Conservation (phyloP, 2,329 filamentous ascomycete species). For the Furcasterigmium furcatum region DNA sequence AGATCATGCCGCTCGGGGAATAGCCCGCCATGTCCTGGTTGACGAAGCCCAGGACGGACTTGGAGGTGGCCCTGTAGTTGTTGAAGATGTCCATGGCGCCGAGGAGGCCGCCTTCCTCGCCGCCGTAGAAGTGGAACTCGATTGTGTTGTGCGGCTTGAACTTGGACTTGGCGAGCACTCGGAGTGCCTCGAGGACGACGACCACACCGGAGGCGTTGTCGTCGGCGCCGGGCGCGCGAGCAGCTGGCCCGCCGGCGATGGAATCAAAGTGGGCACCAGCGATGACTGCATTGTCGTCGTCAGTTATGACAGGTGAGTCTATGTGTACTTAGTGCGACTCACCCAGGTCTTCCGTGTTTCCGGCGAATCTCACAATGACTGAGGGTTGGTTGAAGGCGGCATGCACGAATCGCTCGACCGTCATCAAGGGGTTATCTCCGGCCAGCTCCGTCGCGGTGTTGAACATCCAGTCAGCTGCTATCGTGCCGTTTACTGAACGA, state of each 20-base stretch:
- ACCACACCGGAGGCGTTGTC: slow-evolving; percentile 46
- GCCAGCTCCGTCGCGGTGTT: slow-evolving; percentile 32
- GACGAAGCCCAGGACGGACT: slow-evolving; percentile 39
- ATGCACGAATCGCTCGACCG: slow-evolving; percentile 37
- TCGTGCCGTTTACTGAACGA: slow-evolving; percentile 33
- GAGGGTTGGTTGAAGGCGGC: slow-evolving; percentile 42
- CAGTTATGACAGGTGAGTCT: no score
- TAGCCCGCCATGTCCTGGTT: slow-evolving; percentile 50
- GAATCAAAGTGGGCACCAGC: slow-evolving; percentile 46
- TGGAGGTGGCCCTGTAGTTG: slow-evolving; percentile 30
- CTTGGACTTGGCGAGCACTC: slow-evolving; percentile 35
- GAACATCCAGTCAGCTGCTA: slow-evolving; percentile 39
- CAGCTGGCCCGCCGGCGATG: slow-evolving; percentile 33
- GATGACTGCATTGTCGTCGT: slow-evolving; percentile 26
- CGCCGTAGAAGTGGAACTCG: slow-evolving; percentile 51
- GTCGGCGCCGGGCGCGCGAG: slow-evolving; percentile 43
- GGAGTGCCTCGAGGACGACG: slow-evolving; percentile 42
- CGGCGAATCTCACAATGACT: slow-evolving; percentile 43
- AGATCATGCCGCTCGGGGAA: slow-evolving; percentile 36
- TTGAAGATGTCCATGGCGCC: slow-evolving; percentile 42
- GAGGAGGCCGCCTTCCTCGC: slow-evolving; percentile 45
- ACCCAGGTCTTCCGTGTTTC: no score
- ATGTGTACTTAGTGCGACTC: no score
- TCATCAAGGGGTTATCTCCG: slow-evolving; percentile 34
- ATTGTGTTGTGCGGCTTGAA: slow-evolving; percentile 41